Base-by-base conservation (phyloP, 148 eudicot genomes). In the Chenopodium quinoa region DNA sequence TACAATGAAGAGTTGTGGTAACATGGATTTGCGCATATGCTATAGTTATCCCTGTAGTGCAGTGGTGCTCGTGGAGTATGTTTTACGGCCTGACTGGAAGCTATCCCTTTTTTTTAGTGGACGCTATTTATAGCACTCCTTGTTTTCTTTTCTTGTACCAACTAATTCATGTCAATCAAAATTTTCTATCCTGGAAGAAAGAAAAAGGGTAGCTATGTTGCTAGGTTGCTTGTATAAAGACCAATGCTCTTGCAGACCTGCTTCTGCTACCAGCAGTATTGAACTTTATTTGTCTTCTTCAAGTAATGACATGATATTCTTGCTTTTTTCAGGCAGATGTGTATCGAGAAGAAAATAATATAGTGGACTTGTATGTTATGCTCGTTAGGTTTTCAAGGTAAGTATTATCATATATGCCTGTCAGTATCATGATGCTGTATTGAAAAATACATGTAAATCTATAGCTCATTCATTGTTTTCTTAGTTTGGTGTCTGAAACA, bases 361-460 rank as follows among this genome's bases (percentile, higher is more conserved):
- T 92, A 47, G 76, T 92, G 44, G 98, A 94, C 87, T 86, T 94
- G 88, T 94, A 94, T 90, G 80, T 90, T 65, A 94, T 94, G 77
- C 94, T 94, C 87, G 89, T 95, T 58, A 87, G 97, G 86, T 95
- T 92, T 87, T 92, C 97, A 78, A 95, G 97, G 99, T 95, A 91
- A 79, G 73, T 46, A 67, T 79, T 52, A 50, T 80, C 48, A 10
- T n/a, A 54, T 81, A 68, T 37, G 60, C 54, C 62, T 81, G 77
- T 71, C 58, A 81, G 23, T 50, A 81, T 81, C 62, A 67, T 58
- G 46, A 80, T n/a, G 46, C 78, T 29, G 60, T 17, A 54, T 40
- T 67, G 63, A 65, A 67, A 77, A 72, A 78, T 34, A 25, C 82
- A 16, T 23, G 40, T 27, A 58, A 58, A 78, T 78, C 17, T 50